A percentile compares a stretch with the other conserved stretches of the same genome.
These are phyloP conservation scores for Setomelanomma holmii DNA, from an alignment of 2,329 filamentous ascomycete species.

Conservation along the genomic window DNA sequence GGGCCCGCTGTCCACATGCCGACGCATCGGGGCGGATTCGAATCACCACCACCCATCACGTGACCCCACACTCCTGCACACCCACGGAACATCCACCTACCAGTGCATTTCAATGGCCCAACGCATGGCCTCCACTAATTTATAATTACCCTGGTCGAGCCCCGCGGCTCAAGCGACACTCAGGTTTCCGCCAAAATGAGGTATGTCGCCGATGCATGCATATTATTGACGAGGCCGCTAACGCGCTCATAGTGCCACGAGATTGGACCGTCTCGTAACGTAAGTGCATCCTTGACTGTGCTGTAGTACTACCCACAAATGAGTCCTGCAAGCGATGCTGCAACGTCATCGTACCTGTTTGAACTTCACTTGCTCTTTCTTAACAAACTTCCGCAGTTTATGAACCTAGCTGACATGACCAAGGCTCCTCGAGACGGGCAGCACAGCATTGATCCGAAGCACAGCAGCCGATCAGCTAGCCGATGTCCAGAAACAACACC, in stretches of 20 bases:
- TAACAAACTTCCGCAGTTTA: background rate
- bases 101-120: conserved; percentile 29
- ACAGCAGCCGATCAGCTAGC: conserved; percentile 96
- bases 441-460: conserved; percentile 93
- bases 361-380: background rate
- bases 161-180: conserved; percentile 13
- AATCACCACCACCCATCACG: conserved; percentile 31
- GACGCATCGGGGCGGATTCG: conserved; percentile 28
- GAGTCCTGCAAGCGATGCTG: background rate
- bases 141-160: conserved; percentile 24
- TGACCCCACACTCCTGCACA: conserved; percentile 20
- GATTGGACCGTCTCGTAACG: conserved; percentile 49
- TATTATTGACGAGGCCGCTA: conserved; percentile 36
- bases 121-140: conserved; percentile 33
- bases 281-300: conserved; percentile 32
- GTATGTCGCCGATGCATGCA: conserved; percentile 36
- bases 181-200: conserved; percentile 33
- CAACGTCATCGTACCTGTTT: background rate
- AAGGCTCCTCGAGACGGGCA: conserved; percentile 95
- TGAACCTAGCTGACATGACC: conserved; percentile 29
- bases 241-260: conserved; percentile 45
- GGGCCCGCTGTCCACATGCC: conserved; percentile 36
- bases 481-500: conserved; percentile 97
- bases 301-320: conserved; percentile 5
- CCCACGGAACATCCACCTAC: conserved; percentile 1